Base-by-base conservation (phyloP, 768 basidiomycete genomes). In the Austroboletus festivus region DNA sequence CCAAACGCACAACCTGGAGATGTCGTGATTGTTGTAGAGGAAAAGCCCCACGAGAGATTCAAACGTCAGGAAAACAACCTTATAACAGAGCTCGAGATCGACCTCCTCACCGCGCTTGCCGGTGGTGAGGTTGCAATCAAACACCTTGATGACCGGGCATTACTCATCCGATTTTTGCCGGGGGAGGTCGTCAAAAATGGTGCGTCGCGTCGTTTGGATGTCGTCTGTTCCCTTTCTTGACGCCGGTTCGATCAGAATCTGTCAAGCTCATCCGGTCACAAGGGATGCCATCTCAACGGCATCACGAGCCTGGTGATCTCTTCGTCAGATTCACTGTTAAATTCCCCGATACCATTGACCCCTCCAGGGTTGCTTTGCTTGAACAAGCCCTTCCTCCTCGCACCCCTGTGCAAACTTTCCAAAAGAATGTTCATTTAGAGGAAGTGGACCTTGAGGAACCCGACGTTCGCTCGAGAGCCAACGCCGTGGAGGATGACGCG, bases 221-320 rank as follows among this genome's bases (percentile, higher is more conserved):
- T 35, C 15, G 28, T 15, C 3, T 15, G 11, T 30, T 43, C 7
- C 47, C 22, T 47, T 35, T 39, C 5, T 51, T 50, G 11, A 48
- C 47, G 19, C 6, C 26, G 18, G 47, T 19, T 51, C 8, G 21
- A 39, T 41, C 59, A 94, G 95, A 88, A 52, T 85, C 88, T 38
- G 63, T 93, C 62, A 97, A 96, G 71, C 85, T 94, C 55, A 86
- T 99, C 58, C 80, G 80, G 42, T 90, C 89, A 5, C 94, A 98
- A 72, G 96, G 96, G 53, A 99, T 99, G 96, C 96, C 95, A 12
- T 97, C 96, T 43, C 89, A 89, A 68, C 85, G 96, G 52, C 95
- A 98, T 71, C 96, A 98, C 71, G 93, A 99, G 64, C 81, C 85
- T 34, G 96, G 96, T 33, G 93, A 98, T 70, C 79, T 99, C 51